These are phyloP conservation scores for Hanseniaspora hatyaiensis DNA, from an alignment of 805 yeast genomes.

Conservation along the genomic window DNA sequence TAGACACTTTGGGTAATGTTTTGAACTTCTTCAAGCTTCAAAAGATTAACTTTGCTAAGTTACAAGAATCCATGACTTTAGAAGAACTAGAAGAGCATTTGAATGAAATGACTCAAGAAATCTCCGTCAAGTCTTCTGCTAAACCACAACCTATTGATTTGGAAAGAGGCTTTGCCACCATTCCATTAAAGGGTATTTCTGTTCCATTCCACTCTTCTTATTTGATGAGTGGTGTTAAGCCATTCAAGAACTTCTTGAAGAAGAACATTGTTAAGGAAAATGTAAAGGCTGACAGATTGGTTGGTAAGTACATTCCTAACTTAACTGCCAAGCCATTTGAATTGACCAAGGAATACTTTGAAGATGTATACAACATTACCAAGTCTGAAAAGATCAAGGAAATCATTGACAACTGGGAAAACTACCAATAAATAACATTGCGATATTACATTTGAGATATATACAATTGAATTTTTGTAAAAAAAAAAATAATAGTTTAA, in stretches of 20 bases:
- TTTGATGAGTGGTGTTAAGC: slow-evolving; percentile 95
- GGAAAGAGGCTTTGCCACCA: slow-evolving; percentile 96
- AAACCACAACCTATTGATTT: slow-evolving; percentile 95
- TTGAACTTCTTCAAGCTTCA: slow-evolving; percentile 86
- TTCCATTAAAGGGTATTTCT: slow-evolving; percentile 96
- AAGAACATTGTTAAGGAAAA: slow-evolving; percentile 93
- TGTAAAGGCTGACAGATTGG: slow-evolving; percentile 84
- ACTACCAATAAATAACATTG: slow-evolving; percentile 38
- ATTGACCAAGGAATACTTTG: slow-evolving; percentile 91
- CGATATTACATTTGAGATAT: no score
- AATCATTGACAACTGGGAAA: slow-evolving; percentile 91
- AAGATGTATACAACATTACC: slow-evolving; percentile 87
- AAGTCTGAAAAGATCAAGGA: slow-evolving; percentile 81
- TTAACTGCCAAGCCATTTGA: slow-evolving; percentile 95
- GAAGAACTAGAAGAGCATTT: slow-evolving; percentile 85
- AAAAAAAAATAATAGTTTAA: no score
- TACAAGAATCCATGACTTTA: slow-evolving; percentile 67
- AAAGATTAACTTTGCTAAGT: slow-evolving; percentile 83
- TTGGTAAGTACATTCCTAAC: slow-evolving; percentile 95
- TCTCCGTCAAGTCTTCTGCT: slow-evolving; percentile 64
- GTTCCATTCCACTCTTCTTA: slow-evolving; percentile 99
- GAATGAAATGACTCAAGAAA: slow-evolving; percentile 76
- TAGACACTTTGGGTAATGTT: slow-evolving; percentile 86
- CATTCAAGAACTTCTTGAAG: slow-evolving; percentile 93
- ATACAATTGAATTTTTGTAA: no score